These are phyloP conservation scores for Petunia secreta DNA, from an alignment of 257 asterid genomes.

Conservation along the genomic window DNA sequence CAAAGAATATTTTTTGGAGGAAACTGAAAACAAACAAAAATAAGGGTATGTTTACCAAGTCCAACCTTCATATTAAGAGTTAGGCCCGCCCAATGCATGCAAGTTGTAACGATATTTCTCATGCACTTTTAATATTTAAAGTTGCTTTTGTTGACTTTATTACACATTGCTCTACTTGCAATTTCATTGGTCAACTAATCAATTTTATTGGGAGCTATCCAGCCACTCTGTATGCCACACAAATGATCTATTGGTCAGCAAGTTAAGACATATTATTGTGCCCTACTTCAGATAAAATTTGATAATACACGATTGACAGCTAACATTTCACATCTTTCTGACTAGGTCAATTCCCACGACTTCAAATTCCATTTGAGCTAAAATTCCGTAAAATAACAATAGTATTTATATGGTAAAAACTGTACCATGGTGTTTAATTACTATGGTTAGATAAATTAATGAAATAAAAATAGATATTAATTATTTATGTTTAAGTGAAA, in stretches of 20 bases:
- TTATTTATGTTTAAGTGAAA: too few species aligned
- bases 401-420: too few species aligned
- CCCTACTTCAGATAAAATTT: neutral
- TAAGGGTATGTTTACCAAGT: neutral
- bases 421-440: too few species aligned
- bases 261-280: constrained; percentile 32
- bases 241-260: constrained; percentile 50
- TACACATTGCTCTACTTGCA: neutral
- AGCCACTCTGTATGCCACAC: constrained; percentile 53
- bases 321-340: neutral
- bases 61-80: neutral
- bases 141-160: constrained; percentile 69
- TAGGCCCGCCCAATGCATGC: constrained; percentile 28
- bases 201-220: constrained; percentile 28
- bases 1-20: neutral
- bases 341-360: neutral
- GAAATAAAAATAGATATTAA: too few species aligned
- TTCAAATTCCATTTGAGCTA: too few species aligned
- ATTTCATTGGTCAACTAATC: constrained; percentile 21
- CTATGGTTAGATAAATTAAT: too few species aligned
- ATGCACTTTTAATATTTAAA: constrained; percentile 26
- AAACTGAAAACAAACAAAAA: neutral
- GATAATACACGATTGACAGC: neutral
- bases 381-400: too few species aligned
- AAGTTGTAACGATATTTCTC: constrained; percentile 25